phyloP scores from a whole-genome alignment of 345 rosid species.

The Psidium guajava region DNA sequence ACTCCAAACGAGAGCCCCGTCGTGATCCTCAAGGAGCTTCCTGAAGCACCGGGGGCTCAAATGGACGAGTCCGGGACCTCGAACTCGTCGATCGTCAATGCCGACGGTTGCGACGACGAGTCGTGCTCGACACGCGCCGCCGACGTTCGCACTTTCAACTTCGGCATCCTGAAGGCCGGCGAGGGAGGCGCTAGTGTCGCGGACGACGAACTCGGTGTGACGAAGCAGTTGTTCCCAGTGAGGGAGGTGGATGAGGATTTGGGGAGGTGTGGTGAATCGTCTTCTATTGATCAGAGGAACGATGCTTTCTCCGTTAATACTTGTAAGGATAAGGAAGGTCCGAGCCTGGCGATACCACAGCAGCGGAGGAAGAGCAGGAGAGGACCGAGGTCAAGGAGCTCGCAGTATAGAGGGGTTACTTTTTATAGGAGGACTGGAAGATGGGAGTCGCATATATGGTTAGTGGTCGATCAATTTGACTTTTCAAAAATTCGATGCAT shows the following conservation, averaged over 20 bases:
- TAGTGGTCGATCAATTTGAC: background rate
- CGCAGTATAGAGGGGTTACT: constrained; percentile 96
- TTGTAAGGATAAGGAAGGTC: constrained; percentile 11
- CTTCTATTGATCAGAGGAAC: constrained; percentile 27
- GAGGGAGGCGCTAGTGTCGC: constrained; percentile 2
- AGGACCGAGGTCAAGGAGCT: constrained; percentile 97
- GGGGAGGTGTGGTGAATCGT: constrained; percentile 16
- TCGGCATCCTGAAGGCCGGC: constrained; percentile 57
- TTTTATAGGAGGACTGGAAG: constrained; percentile 91
- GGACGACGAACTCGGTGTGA: constrained; percentile 17
- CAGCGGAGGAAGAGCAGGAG: constrained; percentile 73
- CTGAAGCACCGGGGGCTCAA: constrained; percentile 25
- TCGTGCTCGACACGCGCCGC: constrained; percentile 47
- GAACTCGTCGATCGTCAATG: constrained; percentile 76
- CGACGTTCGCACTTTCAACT: constrained; percentile 34
- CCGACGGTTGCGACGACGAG: constrained; percentile 52
- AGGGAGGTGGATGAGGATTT: background rate
- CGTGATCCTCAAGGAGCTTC: constrained; percentile 3
- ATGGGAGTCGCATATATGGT: constrained; percentile 99
- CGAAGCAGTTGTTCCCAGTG: constrained; percentile 60
- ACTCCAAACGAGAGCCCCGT: constrained; percentile 24
- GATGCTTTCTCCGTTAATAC: constrained; percentile 30
- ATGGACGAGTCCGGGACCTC: constrained; percentile 64
- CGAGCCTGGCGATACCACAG: constrained; percentile 26
- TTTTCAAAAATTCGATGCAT: background rate